Conservation (phyloP, 2,329 filamentous ascomycete genomes). For the Neonectria coccinea region DNA sequence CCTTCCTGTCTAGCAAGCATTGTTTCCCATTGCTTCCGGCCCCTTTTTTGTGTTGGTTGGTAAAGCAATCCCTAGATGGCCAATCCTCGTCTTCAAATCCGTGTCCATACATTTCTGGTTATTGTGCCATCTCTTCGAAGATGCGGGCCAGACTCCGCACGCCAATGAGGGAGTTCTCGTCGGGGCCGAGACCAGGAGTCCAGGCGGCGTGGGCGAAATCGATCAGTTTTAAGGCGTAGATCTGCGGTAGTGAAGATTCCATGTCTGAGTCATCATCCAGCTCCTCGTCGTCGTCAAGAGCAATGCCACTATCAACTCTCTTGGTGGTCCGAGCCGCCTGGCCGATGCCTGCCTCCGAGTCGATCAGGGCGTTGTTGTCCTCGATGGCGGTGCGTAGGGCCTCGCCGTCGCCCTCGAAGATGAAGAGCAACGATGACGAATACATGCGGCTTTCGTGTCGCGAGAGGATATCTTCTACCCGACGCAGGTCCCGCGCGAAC, state of each 20-base stretch:
- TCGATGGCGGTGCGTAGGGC: slow-evolving; percentile 65
- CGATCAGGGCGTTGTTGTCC: slow-evolving; percentile 63
- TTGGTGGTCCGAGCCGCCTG: slow-evolving; percentile 52
- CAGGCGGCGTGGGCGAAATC: slow-evolving; percentile 95
- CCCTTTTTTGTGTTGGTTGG: slow-evolving; percentile 18
- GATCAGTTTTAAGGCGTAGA: slow-evolving; percentile 88
- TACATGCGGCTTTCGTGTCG: slow-evolving; percentile 72
- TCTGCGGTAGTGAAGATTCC: slow-evolving; percentile 65
- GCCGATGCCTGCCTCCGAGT: slow-evolving; percentile 62
- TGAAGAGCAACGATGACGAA: slow-evolving; percentile 71
- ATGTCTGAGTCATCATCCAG: slow-evolving; percentile 63
- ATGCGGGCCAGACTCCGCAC: slow-evolving; percentile 78
- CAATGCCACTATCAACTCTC: slow-evolving; percentile 69
- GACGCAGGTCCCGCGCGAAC: slow-evolving; percentile 65
- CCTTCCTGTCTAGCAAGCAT: slow-evolving; percentile 38
- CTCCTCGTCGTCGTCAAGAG: slow-evolving; percentile 57
- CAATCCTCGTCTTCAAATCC: slow-evolving; percentile 37
- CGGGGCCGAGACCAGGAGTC: slow-evolving; percentile 83
- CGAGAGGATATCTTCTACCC: slow-evolving; percentile 65
- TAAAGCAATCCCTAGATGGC: slow-evolving; percentile 20
- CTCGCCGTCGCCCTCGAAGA: slow-evolving; percentile 72
- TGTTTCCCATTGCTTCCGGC: slow-evolving; percentile 28
- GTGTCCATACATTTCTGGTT: slow-evolving; percentile 27
- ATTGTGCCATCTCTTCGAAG: slow-evolving; percentile 71
- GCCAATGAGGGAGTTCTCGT: slow-evolving; percentile 84